Base-by-base conservation (phyloP, 208 protist species). In the Herpetomonas tarakana region DNA sequence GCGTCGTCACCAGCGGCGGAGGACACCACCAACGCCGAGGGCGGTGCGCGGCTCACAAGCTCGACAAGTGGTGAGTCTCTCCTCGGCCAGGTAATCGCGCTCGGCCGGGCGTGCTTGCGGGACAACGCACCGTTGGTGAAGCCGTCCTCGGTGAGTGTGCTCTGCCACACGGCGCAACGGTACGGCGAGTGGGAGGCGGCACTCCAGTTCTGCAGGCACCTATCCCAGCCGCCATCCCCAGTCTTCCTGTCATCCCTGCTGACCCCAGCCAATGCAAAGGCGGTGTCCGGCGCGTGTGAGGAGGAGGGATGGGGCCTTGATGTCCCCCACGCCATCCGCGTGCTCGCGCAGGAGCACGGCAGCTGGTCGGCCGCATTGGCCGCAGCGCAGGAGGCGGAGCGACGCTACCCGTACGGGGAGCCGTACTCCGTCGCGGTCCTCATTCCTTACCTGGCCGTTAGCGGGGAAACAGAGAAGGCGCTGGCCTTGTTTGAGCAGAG, bases 221-320 rank as follows among this genome's bases (percentile, higher is more conserved):
- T 91, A 25, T 30, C 55, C 7, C 60, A 68, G n/a, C 52, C 79
- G 14, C 87, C 87, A 2, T 74, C 83, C 2, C 79, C 87, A 22
- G 58, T 85, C 45, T 94, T 94, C 52, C 65, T 94, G 50, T 80
- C 87, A 16, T 83, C 81, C n/a, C 59, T 94, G 41, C 64, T 94
- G 41, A 50, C 41, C 16, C 83, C 81, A 7, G 61, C 47, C 45
- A 94, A 94, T 60, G 73, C 62, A 25, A 22, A 41, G 38, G 45
- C 58, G 1, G 65, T 94, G 46, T 38, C 83, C 26, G 44, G 25
- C 0, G 55, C 71, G 62, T 90, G 83, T 57, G 68, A 59, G 21
- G 6, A 14, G 24, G 53, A 58, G 2, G 63, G 60, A 11, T 94
- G 87, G 84, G 49, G 71, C 0, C 24, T 91, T 1, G 79, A 91